phyloP scores from a whole-genome alignment of 2,329 filamentous ascomycete genomes.

The Phialophora tarda region DNA sequence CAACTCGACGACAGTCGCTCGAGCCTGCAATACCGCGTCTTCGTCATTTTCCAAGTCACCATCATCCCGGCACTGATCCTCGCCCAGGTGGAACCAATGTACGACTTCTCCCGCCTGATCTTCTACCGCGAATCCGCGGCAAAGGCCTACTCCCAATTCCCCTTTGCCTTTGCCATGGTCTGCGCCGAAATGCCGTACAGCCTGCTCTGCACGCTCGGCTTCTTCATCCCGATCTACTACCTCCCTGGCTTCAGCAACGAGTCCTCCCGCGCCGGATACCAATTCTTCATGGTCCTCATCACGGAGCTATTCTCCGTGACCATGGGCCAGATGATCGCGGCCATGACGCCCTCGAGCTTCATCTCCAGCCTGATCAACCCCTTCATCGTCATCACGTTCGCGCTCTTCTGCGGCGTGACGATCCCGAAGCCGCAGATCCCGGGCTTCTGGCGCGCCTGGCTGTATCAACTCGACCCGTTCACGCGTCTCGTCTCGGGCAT shows the following conservation, averaged over 20 bases:
- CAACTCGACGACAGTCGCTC: conserved; percentile 76
- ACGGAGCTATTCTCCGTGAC: conserved; percentile 86
- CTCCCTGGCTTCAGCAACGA: conserved; percentile 74
- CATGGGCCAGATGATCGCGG: conserved; percentile 75
- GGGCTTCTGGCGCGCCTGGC: conserved; percentile 76
- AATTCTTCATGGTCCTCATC: conserved; percentile 83
- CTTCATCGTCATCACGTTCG: conserved; percentile 80
- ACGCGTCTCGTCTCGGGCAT: conserved; percentile 81
- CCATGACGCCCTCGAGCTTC: conserved; percentile 77
- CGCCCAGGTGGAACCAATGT: conserved; percentile 82
- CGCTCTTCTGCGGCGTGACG: conserved; percentile 85
- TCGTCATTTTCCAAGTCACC: conserved; percentile 85
- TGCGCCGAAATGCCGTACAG: conserved; percentile 84
- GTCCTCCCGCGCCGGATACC: conserved; percentile 74
- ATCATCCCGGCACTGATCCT: conserved; percentile 84
- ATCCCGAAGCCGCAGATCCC: conserved; percentile 80
- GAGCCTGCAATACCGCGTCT: conserved; percentile 82
- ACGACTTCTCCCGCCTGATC: conserved; percentile 76
- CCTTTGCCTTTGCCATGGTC: conserved; percentile 79
- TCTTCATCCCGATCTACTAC: conserved; percentile 85
- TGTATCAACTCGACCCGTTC: conserved; percentile 83
- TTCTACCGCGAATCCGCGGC: conserved; percentile 85
- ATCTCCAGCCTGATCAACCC: conserved; percentile 81
- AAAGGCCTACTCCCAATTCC: conserved; percentile 83
- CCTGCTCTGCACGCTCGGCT: conserved; percentile 76